A percentile compares a stretch with the other conserved stretches of the same genome.
Evolutionary conservation across 2,329 filamentous ascomycete species (phyloP).

Genomic region (Diaporthe longicolla): DNA sequence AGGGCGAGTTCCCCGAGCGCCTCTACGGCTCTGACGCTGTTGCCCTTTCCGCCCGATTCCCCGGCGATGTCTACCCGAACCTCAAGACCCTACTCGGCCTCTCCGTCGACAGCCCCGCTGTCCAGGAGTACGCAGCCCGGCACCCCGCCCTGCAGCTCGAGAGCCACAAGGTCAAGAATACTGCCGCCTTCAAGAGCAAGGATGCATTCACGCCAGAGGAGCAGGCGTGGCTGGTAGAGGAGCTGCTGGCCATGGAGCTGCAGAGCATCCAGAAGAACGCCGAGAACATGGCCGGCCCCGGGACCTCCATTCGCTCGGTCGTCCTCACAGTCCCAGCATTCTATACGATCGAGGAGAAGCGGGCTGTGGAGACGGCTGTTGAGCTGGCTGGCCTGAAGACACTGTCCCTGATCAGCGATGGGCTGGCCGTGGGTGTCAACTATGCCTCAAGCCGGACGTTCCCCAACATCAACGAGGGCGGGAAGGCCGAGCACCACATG

Average conservation of each 20-base stretch:
- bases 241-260: slow-evolving; percentile 95
- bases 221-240: slow-evolving; percentile 85
- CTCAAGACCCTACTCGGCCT: slow-evolving; percentile 92
- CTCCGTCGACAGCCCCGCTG: slow-evolving; percentile 69
- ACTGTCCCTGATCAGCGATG: slow-evolving; percentile 88
- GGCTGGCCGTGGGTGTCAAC: slow-evolving; percentile 92
- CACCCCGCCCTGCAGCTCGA: slow-evolving; percentile 85
- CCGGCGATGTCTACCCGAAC: slow-evolving; percentile 94
- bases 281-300: slow-evolving; percentile 83
- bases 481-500: slow-evolving; percentile 90
- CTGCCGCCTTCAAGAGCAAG: slow-evolving; percentile 85
- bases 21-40: slow-evolving; percentile 93
- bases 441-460: slow-evolving; percentile 95
- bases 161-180: slow-evolving; percentile 71
- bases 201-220: slow-evolving; percentile 71
- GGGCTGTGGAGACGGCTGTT: slow-evolving; percentile 86
- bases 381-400: slow-evolving; percentile 90
- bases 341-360: slow-evolving; percentile 91
- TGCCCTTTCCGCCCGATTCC: slow-evolving; percentile 88
- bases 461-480: slow-evolving; percentile 84
- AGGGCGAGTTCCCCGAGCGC: slow-evolving; percentile 84
- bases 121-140: slow-evolving; percentile 78
- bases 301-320: slow-evolving; percentile 79
- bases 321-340: slow-evolving; percentile 93
- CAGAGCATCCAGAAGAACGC: slow-evolving; percentile 93